Conservation (phyloP, 1,284 basidiomycete species). For the Trametes polyzona region DNA sequence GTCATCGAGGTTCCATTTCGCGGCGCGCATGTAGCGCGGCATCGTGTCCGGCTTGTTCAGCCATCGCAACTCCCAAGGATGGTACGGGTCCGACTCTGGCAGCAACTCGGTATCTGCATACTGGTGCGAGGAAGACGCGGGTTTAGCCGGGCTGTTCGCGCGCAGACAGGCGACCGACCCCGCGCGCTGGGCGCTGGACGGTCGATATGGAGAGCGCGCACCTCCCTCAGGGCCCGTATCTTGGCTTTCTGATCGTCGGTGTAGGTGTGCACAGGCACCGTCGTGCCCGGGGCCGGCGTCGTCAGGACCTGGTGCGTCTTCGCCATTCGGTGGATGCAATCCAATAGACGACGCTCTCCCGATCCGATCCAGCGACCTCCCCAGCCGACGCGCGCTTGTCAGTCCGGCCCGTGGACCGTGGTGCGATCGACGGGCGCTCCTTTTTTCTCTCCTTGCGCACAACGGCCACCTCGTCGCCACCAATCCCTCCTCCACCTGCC, state of each 20-base stretch:
- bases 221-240: constrained; percentile 66
- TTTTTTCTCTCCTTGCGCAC: constrained; percentile 16
- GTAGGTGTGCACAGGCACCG: constrained; percentile 64
- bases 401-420: no score
- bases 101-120: constrained; percentile 66
- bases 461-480: constrained; percentile 16
- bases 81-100: constrained; percentile 69
- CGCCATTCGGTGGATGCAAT: constrained; percentile 24
- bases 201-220: constrained; percentile 30
- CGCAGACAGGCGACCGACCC: no score
- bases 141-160: background rate
- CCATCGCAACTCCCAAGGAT: constrained; percentile 79
- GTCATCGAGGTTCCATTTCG: constrained; percentile 81
- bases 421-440: background rate
- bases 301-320: constrained; percentile 50
- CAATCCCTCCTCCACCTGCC: constrained; percentile 1
- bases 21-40: constrained; percentile 81
- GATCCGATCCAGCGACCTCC: no score
- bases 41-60: constrained; percentile 73
- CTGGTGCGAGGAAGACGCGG: constrained; percentile 41
- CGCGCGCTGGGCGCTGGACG: background rate
- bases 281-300: constrained; percentile 46
- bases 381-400: background rate
- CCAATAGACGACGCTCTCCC: background rate
- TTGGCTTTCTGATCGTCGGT: constrained; percentile 62